These are phyloP conservation scores for Podila verticillata DNA, from an alignment of 192 early-diverging fungal species.

Conservation along the genomic window DNA sequence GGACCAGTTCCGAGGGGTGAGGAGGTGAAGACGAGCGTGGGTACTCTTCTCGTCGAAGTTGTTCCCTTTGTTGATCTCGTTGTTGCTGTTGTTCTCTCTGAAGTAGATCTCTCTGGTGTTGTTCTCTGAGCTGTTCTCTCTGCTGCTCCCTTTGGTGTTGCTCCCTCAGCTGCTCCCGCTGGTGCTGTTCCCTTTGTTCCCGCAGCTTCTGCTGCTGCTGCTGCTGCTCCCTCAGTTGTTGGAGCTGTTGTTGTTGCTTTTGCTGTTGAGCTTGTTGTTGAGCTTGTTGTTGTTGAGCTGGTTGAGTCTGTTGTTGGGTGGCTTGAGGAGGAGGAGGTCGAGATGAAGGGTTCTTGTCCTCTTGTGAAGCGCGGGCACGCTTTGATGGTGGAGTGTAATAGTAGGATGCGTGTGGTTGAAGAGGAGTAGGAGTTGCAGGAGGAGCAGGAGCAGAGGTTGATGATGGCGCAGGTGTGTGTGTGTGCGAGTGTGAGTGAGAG, in stretches of 20 bases:
- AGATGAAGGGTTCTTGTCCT: conserved; percentile 1
- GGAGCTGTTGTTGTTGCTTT: neutral
- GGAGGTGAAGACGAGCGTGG: neutral
- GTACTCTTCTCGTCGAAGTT: neutral
- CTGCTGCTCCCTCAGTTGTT: neutral
- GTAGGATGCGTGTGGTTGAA: conserved; percentile 18
- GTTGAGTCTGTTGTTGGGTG: no score
- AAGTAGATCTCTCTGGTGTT: no score
- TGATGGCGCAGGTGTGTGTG: conserved; percentile 7
- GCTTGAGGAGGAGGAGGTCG: neutral
- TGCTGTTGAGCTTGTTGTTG: conserved; percentile 6
- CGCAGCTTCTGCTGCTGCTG: no score
- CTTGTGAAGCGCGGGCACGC: neutral
- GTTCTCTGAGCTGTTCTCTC: no score
- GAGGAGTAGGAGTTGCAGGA: neutral
- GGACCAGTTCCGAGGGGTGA: neutral
- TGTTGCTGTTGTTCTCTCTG: no score
- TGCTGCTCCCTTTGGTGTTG: no score
- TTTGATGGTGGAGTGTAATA: conserved; percentile 12
- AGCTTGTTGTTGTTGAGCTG: neutral
- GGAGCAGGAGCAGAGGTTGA: neutral
- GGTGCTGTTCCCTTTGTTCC: no score
- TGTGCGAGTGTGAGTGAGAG: neutral
- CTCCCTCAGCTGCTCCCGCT: no score
- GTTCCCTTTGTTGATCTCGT: neutral